These are phyloP conservation scores for Thermothielavioides terrestris DNA, from an alignment of 495 filamentous ascomycete species.

Conservation along the genomic window DNA sequence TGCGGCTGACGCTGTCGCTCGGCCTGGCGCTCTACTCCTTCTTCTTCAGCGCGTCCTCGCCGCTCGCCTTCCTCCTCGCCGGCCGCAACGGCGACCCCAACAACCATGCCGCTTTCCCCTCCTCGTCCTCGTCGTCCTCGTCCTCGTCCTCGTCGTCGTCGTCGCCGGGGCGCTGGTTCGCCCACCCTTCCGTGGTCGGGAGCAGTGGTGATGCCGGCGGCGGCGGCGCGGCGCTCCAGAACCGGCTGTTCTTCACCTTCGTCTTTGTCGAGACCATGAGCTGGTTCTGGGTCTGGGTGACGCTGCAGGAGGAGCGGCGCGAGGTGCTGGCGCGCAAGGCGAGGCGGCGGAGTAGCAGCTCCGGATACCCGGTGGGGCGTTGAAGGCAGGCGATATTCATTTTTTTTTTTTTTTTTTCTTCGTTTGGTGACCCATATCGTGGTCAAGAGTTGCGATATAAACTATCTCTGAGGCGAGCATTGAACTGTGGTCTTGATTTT, in stretches of 20 bases:
- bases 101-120: not conserved
- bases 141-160: not conserved
- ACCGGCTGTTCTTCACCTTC: conserved; percentile 73
- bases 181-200: conserved; percentile 19
- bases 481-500: no score
- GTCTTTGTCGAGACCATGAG: conserved; percentile 74
- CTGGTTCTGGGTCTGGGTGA: conserved; percentile 76
- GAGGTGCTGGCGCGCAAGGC: conserved; percentile 29
- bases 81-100: conserved; percentile 3
- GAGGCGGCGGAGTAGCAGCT: conserved; percentile 18
- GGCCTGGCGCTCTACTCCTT: conserved; percentile 35
- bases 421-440: not conserved
- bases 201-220: conserved; percentile 4
- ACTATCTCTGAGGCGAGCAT: no score
- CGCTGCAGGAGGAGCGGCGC: conserved; percentile 42
- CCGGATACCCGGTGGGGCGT: not conserved
- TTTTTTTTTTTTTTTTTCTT: not conserved
- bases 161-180: conserved; percentile 12
- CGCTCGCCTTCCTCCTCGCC: no score
- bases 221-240: conserved; percentile 58
- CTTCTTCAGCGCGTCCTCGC: conserved; percentile 37
- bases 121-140: not conserved
- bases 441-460: no score
- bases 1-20: conserved; percentile 61
- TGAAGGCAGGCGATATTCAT: not conserved